Percentiles rank a stretch among this genome's conserved stretches.
Conservation (phyloP, 768 basidiomycete species). For the Lentinula edodes region DNA sequence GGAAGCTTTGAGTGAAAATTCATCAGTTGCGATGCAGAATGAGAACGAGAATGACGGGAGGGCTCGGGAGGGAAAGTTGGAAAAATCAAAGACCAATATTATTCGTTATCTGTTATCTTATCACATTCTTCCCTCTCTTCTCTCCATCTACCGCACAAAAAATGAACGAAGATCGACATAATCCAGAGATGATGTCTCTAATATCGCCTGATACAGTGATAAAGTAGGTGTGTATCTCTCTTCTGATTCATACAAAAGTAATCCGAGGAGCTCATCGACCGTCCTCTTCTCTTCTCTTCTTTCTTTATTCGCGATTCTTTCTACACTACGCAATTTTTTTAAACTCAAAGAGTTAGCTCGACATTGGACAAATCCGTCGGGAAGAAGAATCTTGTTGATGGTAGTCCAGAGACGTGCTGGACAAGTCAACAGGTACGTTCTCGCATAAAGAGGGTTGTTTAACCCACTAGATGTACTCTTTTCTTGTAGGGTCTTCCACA, state of each 20-base stretch:
- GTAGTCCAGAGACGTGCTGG: slow-evolving; percentile 79
- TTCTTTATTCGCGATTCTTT: neutral
- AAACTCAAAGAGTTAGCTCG: slow-evolving; percentile 65
- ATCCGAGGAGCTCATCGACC: neutral
- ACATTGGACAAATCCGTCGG: slow-evolving; percentile 68
- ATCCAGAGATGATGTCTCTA: neutral
- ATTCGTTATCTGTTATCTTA: too few relatives aligned
- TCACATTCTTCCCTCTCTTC: too few relatives aligned
- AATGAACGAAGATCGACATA: neutral
- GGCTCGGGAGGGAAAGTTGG: too few relatives aligned
- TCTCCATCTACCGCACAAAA: too few relatives aligned
- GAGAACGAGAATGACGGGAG: too few relatives aligned
- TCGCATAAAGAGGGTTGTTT: too few relatives aligned
- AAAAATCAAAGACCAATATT: too few relatives aligned
- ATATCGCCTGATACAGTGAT: slow-evolving; percentile 1
- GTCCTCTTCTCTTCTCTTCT: neutral
- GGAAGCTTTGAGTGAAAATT: too few relatives aligned
- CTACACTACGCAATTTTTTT: neutral
- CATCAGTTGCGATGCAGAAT: too few relatives aligned
- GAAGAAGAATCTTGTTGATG: slow-evolving; percentile 67
- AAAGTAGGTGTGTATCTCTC: slow-evolving; percentile 2
- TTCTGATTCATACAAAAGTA: neutral
- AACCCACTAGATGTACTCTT: too few relatives aligned
- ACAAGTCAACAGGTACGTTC: slow-evolving; percentile 65
- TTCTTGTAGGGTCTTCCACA: slow-evolving; percentile 64